A percentile compares a stretch with the other conserved stretches of the same genome.
phyloP scores from a whole-genome alignment of 2,329 filamentous ascomycete genomes.

The Exophiala viscosa region DNA sequence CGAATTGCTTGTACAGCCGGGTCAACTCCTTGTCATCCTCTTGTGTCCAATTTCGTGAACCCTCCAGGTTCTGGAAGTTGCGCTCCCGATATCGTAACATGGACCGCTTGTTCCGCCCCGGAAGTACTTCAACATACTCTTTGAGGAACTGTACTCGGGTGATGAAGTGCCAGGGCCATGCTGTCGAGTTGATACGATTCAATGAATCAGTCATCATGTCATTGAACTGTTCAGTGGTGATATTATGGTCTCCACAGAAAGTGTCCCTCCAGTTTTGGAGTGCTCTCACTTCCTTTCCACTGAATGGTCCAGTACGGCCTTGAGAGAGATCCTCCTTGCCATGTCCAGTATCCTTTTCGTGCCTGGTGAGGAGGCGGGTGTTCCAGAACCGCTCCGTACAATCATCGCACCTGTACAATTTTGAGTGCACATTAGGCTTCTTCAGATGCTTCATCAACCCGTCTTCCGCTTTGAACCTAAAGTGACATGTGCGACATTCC shows the following conservation, averaged over 20 bases:
- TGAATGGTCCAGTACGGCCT: constrained; percentile 21
- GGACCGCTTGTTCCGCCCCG: constrained; percentile 37
- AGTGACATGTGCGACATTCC: constrained; percentile 18
- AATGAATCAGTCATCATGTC: constrained; percentile 28
- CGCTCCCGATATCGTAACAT: constrained; percentile 42
- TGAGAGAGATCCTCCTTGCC: constrained; percentile 9
- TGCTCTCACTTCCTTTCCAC: constrained; percentile 18
- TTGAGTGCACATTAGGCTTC: constrained; percentile 9
- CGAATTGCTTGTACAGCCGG: constrained; percentile 31
- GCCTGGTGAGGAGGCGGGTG: constrained; percentile 11
- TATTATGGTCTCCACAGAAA: constrained; percentile 25
- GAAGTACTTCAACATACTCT: constrained; percentile 35
- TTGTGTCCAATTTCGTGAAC: constrained; percentile 38
- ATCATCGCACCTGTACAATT: constrained; percentile 6
- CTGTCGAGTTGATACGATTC: constrained; percentile 4
- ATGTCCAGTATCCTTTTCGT: constrained; percentile 21
- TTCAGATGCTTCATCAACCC: constrained; percentile 10
- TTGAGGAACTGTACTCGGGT: constrained; percentile 37
- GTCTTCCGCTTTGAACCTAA: constrained; percentile 3
- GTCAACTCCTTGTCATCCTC: constrained; percentile 42
- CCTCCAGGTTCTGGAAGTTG: constrained; percentile 39
- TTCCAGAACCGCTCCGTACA: constrained; percentile 17
- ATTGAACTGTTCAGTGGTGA: constrained; percentile 25
- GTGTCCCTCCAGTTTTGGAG: constrained; percentile 23
- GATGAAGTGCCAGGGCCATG: constrained; percentile 24